Evolutionary conservation across 306 rosid genomes (phyloP).

Genomic region (Phaseolus lunatus): DNA sequence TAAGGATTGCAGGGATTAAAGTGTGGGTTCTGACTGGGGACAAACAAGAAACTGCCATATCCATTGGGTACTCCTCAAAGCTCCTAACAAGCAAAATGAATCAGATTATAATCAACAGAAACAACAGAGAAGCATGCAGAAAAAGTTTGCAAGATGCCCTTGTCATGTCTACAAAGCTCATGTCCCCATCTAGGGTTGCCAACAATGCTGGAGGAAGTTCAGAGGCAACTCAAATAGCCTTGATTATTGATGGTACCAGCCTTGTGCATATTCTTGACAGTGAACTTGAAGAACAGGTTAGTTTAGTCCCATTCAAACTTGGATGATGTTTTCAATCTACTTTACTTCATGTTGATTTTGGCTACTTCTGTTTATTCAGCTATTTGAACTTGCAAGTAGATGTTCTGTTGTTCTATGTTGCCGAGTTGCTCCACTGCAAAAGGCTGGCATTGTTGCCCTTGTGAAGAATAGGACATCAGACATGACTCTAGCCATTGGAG

Average conservation of each 20-base stretch:
- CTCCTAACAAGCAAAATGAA: conserved; percentile 83
- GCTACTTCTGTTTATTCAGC: conserved; percentile 55
- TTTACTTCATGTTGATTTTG: conserved; percentile 42
- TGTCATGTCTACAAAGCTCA: conserved; percentile 61
- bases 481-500: conserved; percentile 97
- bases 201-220: conserved; percentile 49
- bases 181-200: conserved; percentile 40
- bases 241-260: conserved; percentile 94
- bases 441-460: conserved; percentile 89
- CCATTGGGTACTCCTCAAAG: conserved; percentile 94
- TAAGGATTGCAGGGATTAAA: conserved; percentile 80
- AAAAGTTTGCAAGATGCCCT: conserved; percentile 80
- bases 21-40: conserved; percentile 99
- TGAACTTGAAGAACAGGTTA: conserved; percentile 84
- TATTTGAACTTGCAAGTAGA: conserved; percentile 72
- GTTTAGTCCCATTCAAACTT: conserved; percentile 38
- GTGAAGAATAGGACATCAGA: conserved; percentile 86
- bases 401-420: conserved; percentile 97
- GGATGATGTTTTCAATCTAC: conserved; percentile 9
- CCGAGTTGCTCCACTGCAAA: conserved; percentile 97
- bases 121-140: conserved; percentile 70
- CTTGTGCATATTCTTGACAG: conserved; percentile 91
- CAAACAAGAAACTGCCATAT: conserved; percentile 97
- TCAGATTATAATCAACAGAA: conserved; percentile 78
- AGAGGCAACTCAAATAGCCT: conserved; percentile 59